Base-by-base conservation (phyloP, 345 rosid genomes). In the Brassica cretica region DNA sequence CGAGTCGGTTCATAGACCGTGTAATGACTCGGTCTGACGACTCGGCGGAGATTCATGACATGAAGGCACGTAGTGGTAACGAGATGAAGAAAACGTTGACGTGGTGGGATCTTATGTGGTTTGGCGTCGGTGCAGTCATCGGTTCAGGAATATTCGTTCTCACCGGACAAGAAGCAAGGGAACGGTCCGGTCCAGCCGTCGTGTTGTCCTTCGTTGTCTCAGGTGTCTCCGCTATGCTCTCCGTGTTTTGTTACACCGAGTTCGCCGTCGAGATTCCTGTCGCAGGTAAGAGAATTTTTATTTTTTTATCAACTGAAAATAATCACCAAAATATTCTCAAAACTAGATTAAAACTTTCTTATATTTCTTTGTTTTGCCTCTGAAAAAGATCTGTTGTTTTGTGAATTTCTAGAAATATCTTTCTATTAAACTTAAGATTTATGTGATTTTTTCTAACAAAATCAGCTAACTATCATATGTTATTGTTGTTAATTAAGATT, bases 71-170 rank as follows among this genome's bases (percentile, higher is more conserved):
- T 73, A 94, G 98, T 71, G 84, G 86, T 51, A 85, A 94, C 67
- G 95, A 94, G 76, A 94, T 92, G 98, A 92, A 94, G 88, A 91
- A 85, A 75, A 89, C 78, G 39, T 85, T 94, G 60, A 84, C 78
- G 0, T 92, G 97, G 98, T 94, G 98, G 98, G 98, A 94, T 66
- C 90, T 94, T 1, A 92, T 94, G 5, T 94, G 98, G 98, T 94
- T 94, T 71, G 96, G 98, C 0, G 86, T 94, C 29, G 98, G 97
- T 8, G 94, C 96, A 6, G 98, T 94, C 8, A 86, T 92, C 6
- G 98, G 98, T 7, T 85, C 98, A 2, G 97, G 97, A 0, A 92
- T 94, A 62, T 94, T 94, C 70, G 98, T 94, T 37, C 92, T 94
- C 51, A 89, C 98, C 0, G 98, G 98, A 3, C 85, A 83, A 0